Conservation (phyloP, 441 rosid genomes). For the Gossypium aridum region DNA sequence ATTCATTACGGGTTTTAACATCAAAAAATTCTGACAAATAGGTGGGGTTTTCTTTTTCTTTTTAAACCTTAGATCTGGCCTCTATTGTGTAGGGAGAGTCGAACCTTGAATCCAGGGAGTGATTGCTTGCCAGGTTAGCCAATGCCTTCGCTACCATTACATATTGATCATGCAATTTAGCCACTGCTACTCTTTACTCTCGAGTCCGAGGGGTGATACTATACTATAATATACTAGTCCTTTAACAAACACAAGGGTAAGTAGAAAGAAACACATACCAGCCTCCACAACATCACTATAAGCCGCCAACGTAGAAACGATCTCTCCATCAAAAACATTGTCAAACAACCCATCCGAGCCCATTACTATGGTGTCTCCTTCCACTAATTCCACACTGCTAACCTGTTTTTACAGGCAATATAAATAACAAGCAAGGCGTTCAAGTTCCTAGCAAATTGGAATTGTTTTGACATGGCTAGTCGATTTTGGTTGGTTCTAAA, state of each 20-base stretch:
- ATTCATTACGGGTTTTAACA: neutral
- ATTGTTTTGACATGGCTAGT: neutral
- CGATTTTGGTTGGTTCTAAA: neutral
- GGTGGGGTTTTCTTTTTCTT: too few relatives aligned
- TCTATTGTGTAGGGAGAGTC: constrained; percentile 80
- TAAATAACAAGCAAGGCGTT: neutral
- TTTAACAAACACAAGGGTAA: neutral
- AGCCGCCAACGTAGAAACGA: constrained; percentile 41
- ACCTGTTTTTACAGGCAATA: constrained; percentile 38
- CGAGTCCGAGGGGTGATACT: neutral
- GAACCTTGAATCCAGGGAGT: constrained; percentile 57
- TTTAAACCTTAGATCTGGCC: constrained; percentile 70
- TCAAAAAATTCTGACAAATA: neutral
- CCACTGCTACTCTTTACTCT: neutral
- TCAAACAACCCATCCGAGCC: constrained; percentile 95
- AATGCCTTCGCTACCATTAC: constrained; percentile 72
- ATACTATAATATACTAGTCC: neutral
- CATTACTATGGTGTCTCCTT: constrained; percentile 72
- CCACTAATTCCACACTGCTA: constrained; percentile 47
- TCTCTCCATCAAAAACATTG: constrained; percentile 73
- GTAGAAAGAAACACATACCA: constrained; percentile 36
- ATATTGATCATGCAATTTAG: constrained; percentile 16
- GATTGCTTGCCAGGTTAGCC: constrained; percentile 63
- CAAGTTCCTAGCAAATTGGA: neutral
- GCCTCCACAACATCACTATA: constrained; percentile 44